Evolutionary conservation across 179 eudicot genomes (phyloP), one percentile per base, ranked within the genome.

Genomic region (Carnegiea gigantea): DNA sequence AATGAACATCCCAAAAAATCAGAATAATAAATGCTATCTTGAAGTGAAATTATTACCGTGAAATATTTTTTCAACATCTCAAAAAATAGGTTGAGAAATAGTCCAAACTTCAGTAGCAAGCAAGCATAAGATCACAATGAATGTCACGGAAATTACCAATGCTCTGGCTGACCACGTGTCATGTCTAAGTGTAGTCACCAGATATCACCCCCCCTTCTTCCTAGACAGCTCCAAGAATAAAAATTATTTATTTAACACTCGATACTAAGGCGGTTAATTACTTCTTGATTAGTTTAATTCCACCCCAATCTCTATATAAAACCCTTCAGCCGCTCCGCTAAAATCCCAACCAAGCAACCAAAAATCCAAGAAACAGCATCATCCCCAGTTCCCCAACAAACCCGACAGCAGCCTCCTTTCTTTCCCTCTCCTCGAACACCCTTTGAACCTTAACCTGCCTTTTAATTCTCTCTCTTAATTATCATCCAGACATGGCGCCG

Each of bases 401-500:
- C 9, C 59, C 20, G 43, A 78, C 53, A 64, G 36, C 43, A 4
- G 5, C 18, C 71, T 36, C 24, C 15, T 40, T 6, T 3, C 59
- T 9, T 38, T 51, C 2, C n/a, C 20, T 33, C n/a, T 28, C 15
- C 9, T 33, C 36, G 36, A 33, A 33, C 36, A 2, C 36, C 36
- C 36, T 21, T 38, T 9, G 4, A 49, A 49, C 53, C 53, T 49
- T 49, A 49, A 49, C 14, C 24, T 18, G 9, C 26, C 71, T 65
- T 33, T 33, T 33, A 33, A 33, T 33, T 40, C 72, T 26, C 72
- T 7, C 17, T 28, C n/a, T 26, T 51, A 51, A 57, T 57, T 57
- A 6, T 57, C 62, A 3, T 33, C 36, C 15, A 62, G 33, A 53
- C 17, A 85, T 85, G 87, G 85, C 85, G 40, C 85, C 87, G 70